These are phyloP conservation scores for Candida endomychidarum DNA, from an alignment of 805 yeast genomes.

Conservation along the genomic window DNA sequence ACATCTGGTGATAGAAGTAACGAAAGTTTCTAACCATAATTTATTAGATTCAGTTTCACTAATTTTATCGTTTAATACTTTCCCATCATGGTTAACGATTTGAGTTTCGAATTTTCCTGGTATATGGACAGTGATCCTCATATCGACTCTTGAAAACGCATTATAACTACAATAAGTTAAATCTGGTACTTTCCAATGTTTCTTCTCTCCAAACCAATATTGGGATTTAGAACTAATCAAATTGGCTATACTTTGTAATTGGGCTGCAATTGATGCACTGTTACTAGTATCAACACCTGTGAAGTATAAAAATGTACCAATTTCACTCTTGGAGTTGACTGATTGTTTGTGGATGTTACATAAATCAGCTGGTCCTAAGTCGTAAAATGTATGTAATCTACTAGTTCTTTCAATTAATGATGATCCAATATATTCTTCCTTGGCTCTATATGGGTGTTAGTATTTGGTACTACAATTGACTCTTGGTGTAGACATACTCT, in stretches of 20 bases:
- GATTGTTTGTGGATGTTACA: conserved; percentile 49
- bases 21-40: conserved; percentile 52
- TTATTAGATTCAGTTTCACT: conserved; percentile 62
- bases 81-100: conserved; percentile 52
- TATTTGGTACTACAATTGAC: conserved; percentile 4
- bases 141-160: conserved; percentile 60
- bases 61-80: conserved; percentile 49
- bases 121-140: conserved; percentile 68
- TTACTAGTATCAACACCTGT: conserved; percentile 76
- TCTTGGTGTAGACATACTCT: conserved; percentile 20
- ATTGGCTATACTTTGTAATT: conserved; percentile 65
- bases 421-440: conserved; percentile 57
- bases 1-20: conserved; percentile 73
- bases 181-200: conserved; percentile 67
- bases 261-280: conserved; percentile 76
- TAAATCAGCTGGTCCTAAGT: conserved; percentile 73
- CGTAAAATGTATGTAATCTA: conserved; percentile 56
- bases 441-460: conserved; percentile 24
- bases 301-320: conserved; percentile 73
- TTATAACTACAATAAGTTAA: conserved; percentile 69
- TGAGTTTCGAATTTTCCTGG: conserved; percentile 71
- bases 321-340: conserved; percentile 44
- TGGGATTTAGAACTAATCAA: conserved; percentile 60
- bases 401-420: conserved; percentile 65
- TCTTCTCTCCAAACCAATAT: conserved; percentile 77